A percentile compares a stretch with the other conserved stretches of the same genome.
Conservation (phyloP, 164 flowering plant species). For the Piper longum region DNA sequence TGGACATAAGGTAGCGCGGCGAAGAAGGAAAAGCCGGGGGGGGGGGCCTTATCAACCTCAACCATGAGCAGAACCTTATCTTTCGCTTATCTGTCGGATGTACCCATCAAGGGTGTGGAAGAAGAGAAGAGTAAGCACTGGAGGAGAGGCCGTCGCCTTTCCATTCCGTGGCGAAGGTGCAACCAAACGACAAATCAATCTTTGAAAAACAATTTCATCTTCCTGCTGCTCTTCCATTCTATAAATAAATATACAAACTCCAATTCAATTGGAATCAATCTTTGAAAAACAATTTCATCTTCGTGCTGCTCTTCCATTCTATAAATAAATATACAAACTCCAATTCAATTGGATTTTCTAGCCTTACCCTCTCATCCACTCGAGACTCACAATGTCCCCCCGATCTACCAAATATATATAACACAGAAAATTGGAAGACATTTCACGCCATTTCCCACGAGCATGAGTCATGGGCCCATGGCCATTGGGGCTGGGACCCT, state of each 20-base stretch:
- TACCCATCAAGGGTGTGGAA: conserved; percentile 9
- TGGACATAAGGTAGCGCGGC: conserved; percentile 21
- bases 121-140: not conserved
- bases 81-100: conserved; percentile 10
- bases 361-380: not conserved
- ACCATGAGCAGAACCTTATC: conserved; percentile 24
- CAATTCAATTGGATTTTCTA: not conserved
- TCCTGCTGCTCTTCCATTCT: not conserved
- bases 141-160: conserved; percentile 5
- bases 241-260: too few relatives aligned
- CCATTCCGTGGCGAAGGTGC: conserved; percentile 7
- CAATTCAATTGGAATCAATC: not conserved
- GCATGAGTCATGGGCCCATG: too few relatives aligned
- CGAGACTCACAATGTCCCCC: not conserved
- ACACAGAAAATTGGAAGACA: too few relatives aligned
- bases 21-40: conserved; percentile 12
- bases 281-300: not conserved
- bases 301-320: not conserved
- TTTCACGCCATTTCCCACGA: too few relatives aligned
- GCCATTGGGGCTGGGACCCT: too few relatives aligned
- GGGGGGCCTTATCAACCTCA: conserved; percentile 26
- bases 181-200: conserved; percentile 3
- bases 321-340: too few relatives aligned
- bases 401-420: too few relatives aligned
- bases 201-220: not conserved